Evolutionary conservation across 768 basidiomycete species (phyloP).

Genomic region (Tremella yokohamensis): DNA sequence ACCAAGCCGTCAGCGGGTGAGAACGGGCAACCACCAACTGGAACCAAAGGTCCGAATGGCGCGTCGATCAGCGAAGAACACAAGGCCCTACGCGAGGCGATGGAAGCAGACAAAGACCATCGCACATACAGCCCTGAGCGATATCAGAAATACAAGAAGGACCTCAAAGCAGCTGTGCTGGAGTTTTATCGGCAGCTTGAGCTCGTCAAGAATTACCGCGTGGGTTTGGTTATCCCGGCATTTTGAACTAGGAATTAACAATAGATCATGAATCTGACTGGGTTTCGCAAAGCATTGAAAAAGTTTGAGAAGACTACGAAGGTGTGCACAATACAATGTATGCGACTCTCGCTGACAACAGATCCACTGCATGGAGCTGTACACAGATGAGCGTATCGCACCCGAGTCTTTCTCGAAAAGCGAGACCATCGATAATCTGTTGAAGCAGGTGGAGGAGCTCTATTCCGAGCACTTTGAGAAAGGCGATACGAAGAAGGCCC

Average conservation of each 20-base stretch:
- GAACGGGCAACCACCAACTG: neutral
- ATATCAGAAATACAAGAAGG: constrained; percentile 78
- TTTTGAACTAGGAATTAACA: neutral
- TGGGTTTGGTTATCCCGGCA: constrained; percentile 40
- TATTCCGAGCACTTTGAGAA: constrained; percentile 70
- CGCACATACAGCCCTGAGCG: constrained; percentile 64
- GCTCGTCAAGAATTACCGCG: constrained; percentile 81
- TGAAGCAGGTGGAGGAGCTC: constrained; percentile 69
- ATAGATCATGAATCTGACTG: constrained; percentile 80
- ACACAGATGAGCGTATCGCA: constrained; percentile 77
- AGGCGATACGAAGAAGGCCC: constrained; percentile 76
- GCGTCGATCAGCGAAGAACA: constrained; percentile 7
- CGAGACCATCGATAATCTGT: constrained; percentile 61
- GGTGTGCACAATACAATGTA: constrained; percentile 49
- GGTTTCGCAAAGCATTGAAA: constrained; percentile 82
- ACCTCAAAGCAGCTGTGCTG: constrained; percentile 73
- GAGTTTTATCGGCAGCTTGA: constrained; percentile 86
- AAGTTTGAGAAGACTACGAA: constrained; percentile 78
- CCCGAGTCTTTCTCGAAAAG: constrained; percentile 66
- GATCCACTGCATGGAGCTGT: constrained; percentile 69
- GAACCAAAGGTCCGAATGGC: constrained; percentile 1
- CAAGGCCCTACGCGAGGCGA: constrained; percentile 23
- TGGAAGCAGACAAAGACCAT: constrained; percentile 37
- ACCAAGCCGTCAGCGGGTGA: neutral
- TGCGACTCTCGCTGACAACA: constrained; percentile 33